A percentile compares a stretch with the other conserved stretches of the same genome.
Conservation (phyloP, 140 eudicot species). For the Ambrosia hybrid region DNA sequence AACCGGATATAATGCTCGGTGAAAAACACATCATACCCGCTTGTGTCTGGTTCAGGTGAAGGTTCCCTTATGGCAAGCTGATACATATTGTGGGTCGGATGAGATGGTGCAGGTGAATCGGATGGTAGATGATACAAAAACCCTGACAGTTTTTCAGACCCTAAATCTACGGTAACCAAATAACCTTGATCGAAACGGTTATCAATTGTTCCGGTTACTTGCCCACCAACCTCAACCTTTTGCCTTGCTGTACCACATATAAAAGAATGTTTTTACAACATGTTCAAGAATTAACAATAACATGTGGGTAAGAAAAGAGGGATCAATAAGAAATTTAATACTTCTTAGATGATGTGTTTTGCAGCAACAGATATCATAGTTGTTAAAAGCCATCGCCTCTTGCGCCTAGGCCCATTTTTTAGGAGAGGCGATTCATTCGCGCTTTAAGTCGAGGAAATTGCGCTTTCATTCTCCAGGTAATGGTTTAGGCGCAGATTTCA, state of each 20-base stretch:
- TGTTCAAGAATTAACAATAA: conserved; percentile 1
- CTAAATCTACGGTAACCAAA: conserved; percentile 68
- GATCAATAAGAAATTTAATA: no score
- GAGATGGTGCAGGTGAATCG: conserved; percentile 39
- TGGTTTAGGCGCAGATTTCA: no score
- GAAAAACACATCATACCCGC: conserved; percentile 68
- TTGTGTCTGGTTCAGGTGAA: conserved; percentile 55
- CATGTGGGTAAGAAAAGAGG: no score
- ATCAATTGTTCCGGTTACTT: conserved; percentile 77
- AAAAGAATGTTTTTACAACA: neutral
- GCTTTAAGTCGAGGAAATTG: no score
- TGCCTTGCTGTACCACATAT: conserved; percentile 42
- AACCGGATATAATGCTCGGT: conserved; percentile 62
- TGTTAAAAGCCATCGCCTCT: no score
- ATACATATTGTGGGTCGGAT: conserved; percentile 48
- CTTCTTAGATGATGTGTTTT: no score
- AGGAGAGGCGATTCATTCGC: no score
- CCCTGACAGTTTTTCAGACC: conserved; percentile 73
- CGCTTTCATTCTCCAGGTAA: no score
- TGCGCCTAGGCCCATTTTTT: no score
- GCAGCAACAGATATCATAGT: no score
- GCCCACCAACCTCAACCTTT: conserved; percentile 56
- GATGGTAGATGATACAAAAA: conserved; percentile 77
- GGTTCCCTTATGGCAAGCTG: conserved; percentile 63
- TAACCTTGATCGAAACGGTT: conserved; percentile 82